Evolutionary conservation across 495 filamentous ascomycete genomes (phyloP), one percentile per base, ranked within the genome.

Genomic region (Platismatia glauca): DNA sequence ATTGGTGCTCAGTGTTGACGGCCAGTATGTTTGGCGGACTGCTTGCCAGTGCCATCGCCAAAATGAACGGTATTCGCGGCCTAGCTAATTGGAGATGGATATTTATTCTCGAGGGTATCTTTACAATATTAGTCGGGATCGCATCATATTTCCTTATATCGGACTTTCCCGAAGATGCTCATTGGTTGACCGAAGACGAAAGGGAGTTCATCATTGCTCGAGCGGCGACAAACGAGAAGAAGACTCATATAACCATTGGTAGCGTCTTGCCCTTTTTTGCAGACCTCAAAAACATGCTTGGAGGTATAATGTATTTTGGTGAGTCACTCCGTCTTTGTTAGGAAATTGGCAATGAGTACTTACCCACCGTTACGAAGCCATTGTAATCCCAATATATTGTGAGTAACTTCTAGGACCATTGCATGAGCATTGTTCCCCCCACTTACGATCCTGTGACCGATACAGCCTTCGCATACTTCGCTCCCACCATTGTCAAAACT

Each of bases 21-120:
- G 70, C 74, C 3, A 69, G 69, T 38, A 68, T 67, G 22, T 78
- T 78, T 55, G 73, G 71, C 2, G 73, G 73, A 2, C 64, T 76
- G 15, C 67, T 76, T 37, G 73, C 73, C 12, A 71, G 56, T 38
- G 72, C 64, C 0, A 75, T 76, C 15, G 64, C 60, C 34, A 71
- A 71, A 2, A 86, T 91, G 83, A 82, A 88, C 55, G 86, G 87
- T 13, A 69, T 86, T 31, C 69, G 73, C 12, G 86, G 85, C n/a
- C 74, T 84, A 61, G 72, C 71, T 16, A 84, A 82, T 27, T 81
- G 78, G 79, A 66, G 77, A 55, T 82, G 78, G 78, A 77, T 81
- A 38, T 77, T 81, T 5, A 65, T 69, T 0, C 50, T 71, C 15
- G 62, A 76, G 13, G 70, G 70, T 11, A 56, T 74, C 16, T n/a